These are phyloP conservation scores for Scortechinia acanthostroma DNA, from an alignment of 2,329 filamentous ascomycete species.

Conservation along the genomic window DNA sequence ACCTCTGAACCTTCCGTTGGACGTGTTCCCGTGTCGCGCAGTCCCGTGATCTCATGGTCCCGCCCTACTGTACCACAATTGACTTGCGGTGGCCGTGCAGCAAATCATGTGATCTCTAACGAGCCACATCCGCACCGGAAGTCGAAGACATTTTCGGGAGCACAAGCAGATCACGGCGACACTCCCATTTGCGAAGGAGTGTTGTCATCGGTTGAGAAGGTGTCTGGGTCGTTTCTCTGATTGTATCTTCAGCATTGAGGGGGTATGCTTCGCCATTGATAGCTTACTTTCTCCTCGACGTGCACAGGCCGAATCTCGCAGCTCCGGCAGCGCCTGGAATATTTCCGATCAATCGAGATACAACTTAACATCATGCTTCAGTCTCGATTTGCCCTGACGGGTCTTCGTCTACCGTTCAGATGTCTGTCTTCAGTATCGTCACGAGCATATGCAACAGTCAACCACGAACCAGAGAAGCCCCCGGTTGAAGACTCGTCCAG, in stretches of 20 bases:
- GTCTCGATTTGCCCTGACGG: neutral
- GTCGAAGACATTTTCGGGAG: neutral
- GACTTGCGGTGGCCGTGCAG: neutral
- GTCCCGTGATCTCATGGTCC: conserved; percentile 1
- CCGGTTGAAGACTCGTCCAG: neutral
- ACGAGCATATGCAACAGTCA: neutral
- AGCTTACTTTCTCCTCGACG: too few species aligned
- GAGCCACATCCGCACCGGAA: neutral
- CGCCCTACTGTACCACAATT: neutral
- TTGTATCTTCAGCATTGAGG: too few species aligned
- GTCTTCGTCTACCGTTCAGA: neutral
- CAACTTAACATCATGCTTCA: neutral
- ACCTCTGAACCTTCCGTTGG: neutral
- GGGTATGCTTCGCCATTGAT: too few species aligned
- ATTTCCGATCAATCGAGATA: too few species aligned
- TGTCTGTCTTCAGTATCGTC: neutral
- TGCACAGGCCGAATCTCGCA: too few species aligned
- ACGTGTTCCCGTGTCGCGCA: neutral
- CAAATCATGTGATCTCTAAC: neutral
- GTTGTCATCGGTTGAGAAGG: too few species aligned
- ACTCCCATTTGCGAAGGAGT: too few species aligned
- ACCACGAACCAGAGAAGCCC: neutral
- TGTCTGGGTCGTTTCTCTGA: too few species aligned
- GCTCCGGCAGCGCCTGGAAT: too few species aligned
- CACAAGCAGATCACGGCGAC: neutral